Evolutionary conservation across 371 early-diverging fungal genomes (phyloP).

Genomic region (Nematocida major): DNA sequence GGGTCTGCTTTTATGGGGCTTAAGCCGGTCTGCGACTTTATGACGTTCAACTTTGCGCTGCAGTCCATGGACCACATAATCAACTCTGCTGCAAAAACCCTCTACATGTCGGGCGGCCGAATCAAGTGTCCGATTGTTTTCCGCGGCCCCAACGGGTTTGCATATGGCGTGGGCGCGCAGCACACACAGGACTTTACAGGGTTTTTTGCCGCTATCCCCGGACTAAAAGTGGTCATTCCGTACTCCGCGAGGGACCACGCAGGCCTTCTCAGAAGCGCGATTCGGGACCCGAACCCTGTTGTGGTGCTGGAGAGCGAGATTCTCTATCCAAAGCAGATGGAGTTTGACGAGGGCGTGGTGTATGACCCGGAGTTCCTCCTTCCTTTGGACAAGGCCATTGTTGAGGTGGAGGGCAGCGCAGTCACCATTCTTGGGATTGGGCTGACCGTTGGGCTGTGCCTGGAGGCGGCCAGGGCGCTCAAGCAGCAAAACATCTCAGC

Average conservation of each 20-base stretch:
- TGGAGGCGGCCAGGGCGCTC: constrained; percentile 83
- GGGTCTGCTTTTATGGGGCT: constrained; percentile 88
- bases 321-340: constrained; percentile 83
- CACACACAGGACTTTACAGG: constrained; percentile 96
- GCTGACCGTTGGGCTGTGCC: constrained; percentile 73
- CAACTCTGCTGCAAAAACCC: constrained; percentile 94
- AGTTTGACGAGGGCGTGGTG: constrained; percentile 74
- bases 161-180: constrained; percentile 94
- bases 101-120: constrained; percentile 89
- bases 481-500: constrained; percentile 73
- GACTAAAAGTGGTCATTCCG: constrained; percentile 93
- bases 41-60: constrained; percentile 99
- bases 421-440: constrained; percentile 89
- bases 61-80: constrained; percentile 99
- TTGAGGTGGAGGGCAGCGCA: constrained; percentile 68
- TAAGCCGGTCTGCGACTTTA: constrained; percentile 96
- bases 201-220: constrained; percentile 92
- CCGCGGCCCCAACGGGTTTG: constrained; percentile 97
- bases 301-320: constrained; percentile 94
- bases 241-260: constrained; percentile 92
- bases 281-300: constrained; percentile 95
- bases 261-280: constrained; percentile 88
- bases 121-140: constrained; percentile 89
- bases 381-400: constrained; percentile 50
- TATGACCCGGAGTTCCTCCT: constrained; percentile 68